A percentile compares a stretch with the other conserved stretches of the same genome.
Conservation (phyloP, 768 basidiomycete genomes). For the Clitopilus hobsonii region DNA sequence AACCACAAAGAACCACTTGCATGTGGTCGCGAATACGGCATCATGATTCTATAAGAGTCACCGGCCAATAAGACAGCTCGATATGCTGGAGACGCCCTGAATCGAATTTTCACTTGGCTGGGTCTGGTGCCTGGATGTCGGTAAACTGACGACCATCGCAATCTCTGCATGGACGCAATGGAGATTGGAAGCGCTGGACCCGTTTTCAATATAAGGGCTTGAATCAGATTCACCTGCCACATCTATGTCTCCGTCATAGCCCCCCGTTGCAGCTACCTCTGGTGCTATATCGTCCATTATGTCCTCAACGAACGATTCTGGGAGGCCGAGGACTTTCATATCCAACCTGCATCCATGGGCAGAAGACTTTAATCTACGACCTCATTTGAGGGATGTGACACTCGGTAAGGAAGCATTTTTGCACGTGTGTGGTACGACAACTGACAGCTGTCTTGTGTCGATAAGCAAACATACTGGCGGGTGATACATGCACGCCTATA, state of each 20-base stretch:
- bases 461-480: slow-evolving; percentile 27
- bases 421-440: too few species aligned
- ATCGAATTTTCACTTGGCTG: background rate
- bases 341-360: slow-evolving; percentile 16
- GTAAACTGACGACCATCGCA: background rate
- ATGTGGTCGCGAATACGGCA: background rate
- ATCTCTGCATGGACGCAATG: background rate
- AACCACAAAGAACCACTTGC: background rate
- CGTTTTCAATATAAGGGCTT: background rate
- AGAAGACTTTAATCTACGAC: slow-evolving; percentile 17
- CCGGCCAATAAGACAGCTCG: background rate
- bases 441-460: too few species aligned
- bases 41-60: background rate
- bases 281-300: background rate
- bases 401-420: slow-evolving; percentile 11
- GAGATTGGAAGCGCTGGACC: background rate
- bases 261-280: background rate
- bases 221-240: background rate
- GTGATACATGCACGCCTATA: slow-evolving; percentile 34
- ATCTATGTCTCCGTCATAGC: background rate
- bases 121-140: background rate
- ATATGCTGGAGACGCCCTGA: background rate
- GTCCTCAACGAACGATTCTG: slow-evolving; percentile 2
- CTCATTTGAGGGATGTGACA: slow-evolving; percentile 17
- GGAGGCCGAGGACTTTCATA: slow-evolving; percentile 9